These are phyloP conservation scores for Tetraselmis striata DNA, from an alignment of 139 green algal genomes.

Conservation along the genomic window DNA sequence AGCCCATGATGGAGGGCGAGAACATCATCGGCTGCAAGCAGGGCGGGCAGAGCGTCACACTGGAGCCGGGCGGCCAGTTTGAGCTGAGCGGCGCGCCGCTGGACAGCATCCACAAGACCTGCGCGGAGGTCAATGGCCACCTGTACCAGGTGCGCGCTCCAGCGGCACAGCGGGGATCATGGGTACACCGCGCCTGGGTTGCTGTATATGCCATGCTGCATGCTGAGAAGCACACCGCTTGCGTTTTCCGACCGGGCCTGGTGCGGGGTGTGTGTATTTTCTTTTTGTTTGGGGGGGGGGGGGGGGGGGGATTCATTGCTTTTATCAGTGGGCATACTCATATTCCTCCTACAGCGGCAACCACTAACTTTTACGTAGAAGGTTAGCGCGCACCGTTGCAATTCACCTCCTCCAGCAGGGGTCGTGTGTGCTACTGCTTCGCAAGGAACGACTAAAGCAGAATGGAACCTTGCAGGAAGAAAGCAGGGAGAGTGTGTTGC, in stretches of 20 bases:
- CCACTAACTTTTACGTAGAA: no score
- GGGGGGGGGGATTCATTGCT: no score
- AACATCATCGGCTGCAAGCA: slow-evolving; percentile 83
- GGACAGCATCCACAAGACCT: slow-evolving; percentile 86
- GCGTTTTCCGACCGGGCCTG: neutral
- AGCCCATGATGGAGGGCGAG: slow-evolving; percentile 77
- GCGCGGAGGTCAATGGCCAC: slow-evolving; percentile 91
- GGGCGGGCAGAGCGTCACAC: slow-evolving; percentile 83
- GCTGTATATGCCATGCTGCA: neutral
- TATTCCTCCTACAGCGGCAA: no score
- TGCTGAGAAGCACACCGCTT: neutral
- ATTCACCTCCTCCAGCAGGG: no score
- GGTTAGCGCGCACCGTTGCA: no score
- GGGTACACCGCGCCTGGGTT: neutral
- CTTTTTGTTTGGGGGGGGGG: no score
- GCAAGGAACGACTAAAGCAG: no score
- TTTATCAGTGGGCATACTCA: no score
- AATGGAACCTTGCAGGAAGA: no score
- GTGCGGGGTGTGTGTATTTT: no score
- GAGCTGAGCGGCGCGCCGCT: slow-evolving; percentile 91
- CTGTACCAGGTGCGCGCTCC: slow-evolving; percentile 78
- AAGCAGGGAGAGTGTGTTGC: no score
- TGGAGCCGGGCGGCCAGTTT: slow-evolving; percentile 97
- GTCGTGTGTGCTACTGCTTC: no score
- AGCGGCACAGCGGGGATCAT: neutral